phyloP scores from a whole-genome alignment of 441 rosid genomes.

The Viola pubescens region DNA sequence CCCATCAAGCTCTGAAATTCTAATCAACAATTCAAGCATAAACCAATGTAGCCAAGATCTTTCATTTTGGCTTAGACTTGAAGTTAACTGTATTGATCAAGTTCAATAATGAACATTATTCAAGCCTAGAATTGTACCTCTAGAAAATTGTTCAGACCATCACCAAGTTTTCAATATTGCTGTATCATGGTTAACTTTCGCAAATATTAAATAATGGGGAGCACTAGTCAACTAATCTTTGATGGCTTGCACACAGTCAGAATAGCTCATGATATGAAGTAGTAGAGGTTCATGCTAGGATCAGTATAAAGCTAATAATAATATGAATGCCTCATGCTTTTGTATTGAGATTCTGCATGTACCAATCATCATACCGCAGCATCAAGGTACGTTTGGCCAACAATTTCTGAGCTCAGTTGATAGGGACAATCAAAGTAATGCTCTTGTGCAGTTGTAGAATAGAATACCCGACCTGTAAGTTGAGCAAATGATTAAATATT shows the following conservation, averaged over 20 bases:
- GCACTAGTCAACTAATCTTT: too few relatives aligned
- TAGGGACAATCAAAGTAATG: constrained; percentile 89
- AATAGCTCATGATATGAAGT: neutral
- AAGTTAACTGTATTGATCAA: too few relatives aligned
- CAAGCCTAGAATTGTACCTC: too few relatives aligned
- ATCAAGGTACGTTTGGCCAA: constrained; percentile 77
- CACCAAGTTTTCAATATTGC: too few relatives aligned
- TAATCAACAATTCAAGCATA: too few relatives aligned
- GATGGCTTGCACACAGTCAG: too few relatives aligned
- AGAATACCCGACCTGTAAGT: constrained; percentile 53
- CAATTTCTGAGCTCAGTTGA: constrained; percentile 74
- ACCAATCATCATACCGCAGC: constrained; percentile 52
- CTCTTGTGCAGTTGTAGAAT: constrained; percentile 74
- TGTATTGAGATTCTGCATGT: constrained; percentile 2
- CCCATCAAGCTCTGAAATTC: neutral
- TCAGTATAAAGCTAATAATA: neutral
- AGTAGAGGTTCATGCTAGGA: neutral
- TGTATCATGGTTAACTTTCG: too few relatives aligned
- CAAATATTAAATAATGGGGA: too few relatives aligned
- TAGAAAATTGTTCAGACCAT: too few relatives aligned
- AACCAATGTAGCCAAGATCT: too few relatives aligned
- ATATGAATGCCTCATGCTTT: neutral
- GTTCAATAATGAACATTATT: too few relatives aligned
- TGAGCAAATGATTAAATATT: neutral
- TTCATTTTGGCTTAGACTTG: too few relatives aligned